Evolutionary conservation across 306 rosid genomes (phyloP), one percentile per base, ranked within the genome.

Genomic region (Prunus fruticosa): DNA sequence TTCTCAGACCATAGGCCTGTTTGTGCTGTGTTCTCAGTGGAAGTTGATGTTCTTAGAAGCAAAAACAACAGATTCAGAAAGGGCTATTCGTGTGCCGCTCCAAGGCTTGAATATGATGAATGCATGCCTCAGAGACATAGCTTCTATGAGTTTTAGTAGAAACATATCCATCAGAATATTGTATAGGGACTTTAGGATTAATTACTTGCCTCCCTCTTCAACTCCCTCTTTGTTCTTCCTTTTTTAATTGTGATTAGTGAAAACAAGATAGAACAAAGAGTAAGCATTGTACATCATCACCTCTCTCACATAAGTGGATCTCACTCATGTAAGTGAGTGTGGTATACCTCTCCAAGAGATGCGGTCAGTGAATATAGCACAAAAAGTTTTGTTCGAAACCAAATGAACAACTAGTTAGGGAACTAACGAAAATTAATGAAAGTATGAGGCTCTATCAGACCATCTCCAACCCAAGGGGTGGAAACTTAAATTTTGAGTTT

Each of bases 1-100:
- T 87, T 93, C 75, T 93, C 98, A 10, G 98, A 91, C 75, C 97
- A 94, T 53, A 82, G 98, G 56, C 97, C 97, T 0, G 94, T 94
- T 32, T 88, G 96, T 72, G 86, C 84, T 13, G 87, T 91, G 32
- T 93, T 93, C 67, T 81, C 90, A 14, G 96, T 93, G 82, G 88
- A 80, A 32, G 98, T 88, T 46, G 87, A 91, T 79, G 82, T 81
- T 64, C 77, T 23, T 25, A 79, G 81, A 46, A 78, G 70, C 86
- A 91, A 83, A 72, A 83, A 70, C 86, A 87, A 51, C 69, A 91
- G 83, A 75, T 89, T 88, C 78, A 88, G 91, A 83, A 90, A 87
- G 74, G 96, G 93, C 2, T 86, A 71, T 76, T 90, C 97, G 0
- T 91, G 88, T 82, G 78, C 90, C 3, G 76, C 79, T 64, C 90